These are phyloP conservation scores for Pachysandra terminalis DNA, from an alignment of 164 flowering plant species.

Conservation along the genomic window DNA sequence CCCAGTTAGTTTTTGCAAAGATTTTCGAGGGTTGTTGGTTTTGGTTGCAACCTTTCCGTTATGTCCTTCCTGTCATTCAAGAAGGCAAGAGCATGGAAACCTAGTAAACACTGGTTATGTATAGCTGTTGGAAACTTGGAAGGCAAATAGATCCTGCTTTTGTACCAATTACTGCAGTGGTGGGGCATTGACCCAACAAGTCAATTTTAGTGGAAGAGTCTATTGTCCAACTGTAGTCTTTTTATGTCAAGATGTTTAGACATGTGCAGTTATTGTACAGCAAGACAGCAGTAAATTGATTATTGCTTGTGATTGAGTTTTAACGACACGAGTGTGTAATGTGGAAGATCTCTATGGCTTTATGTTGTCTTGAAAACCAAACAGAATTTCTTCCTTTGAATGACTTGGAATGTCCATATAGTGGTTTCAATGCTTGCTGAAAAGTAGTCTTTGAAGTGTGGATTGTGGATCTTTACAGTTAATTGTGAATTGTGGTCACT, in stretches of 20 bases:
- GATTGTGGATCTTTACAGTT: conserved; percentile 2
- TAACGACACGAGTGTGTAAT: conserved; percentile 15
- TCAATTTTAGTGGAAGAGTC: conserved; percentile 35
- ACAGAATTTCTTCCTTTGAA: conserved; percentile 8
- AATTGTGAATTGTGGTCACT: background rate
- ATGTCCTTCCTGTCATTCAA: conserved; percentile 40
- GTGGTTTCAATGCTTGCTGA: background rate
- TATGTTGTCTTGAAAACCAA: conserved; percentile 11
- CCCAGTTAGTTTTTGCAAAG: conserved; percentile 62
- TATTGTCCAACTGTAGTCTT: conserved; percentile 35
- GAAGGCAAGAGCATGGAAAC: conserved; percentile 45
- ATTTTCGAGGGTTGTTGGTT: conserved; percentile 45
- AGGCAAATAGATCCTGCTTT: conserved; percentile 35
- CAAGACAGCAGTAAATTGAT: conserved; percentile 7
- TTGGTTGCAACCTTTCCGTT: conserved; percentile 43
- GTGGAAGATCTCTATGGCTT: conserved; percentile 19
- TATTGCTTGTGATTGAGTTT: conserved; percentile 11
- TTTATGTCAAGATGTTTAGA: conserved; percentile 32
- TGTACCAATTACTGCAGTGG: conserved; percentile 41
- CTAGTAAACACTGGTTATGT: conserved; percentile 25
- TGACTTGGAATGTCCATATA: conserved; percentile 8
- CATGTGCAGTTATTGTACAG: conserved; percentile 26
- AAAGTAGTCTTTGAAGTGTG: conserved; percentile 1
- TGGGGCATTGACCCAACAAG: conserved; percentile 36
- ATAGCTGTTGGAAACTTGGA: conserved; percentile 38